Evolutionary conservation across 352 stramenopile species (phyloP), one percentile per base, ranked within the genome.

Genomic region (Phytophthora fragariae): DNA sequence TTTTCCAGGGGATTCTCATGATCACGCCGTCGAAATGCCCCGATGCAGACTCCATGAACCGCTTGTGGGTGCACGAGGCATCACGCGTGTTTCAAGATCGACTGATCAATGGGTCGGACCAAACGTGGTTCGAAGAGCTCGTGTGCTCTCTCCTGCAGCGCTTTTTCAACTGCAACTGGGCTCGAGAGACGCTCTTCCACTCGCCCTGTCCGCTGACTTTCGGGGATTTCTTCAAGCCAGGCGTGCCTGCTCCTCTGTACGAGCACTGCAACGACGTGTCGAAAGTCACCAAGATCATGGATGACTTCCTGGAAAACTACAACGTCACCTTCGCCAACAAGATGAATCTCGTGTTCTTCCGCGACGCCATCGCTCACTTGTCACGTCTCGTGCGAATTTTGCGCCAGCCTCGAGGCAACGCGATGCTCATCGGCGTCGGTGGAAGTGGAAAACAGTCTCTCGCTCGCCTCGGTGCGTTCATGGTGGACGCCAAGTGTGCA

Each of bases 261-360:
- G 94, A 98, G 68, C 75, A 93, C 62, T 94, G 88, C 62, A 87
- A 75, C 57, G 93, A 98, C 41, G 67, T 96, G 5, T 41, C 55
- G 8, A 95, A 96, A 63, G 70, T 98, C 39, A 92, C 89, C 3
- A 88, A 91, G 67, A 75, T 97, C 49, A 87, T 99, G 75, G 86
- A 98, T 59, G 93, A 98, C 68, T 91, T 90, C 35, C 75, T 99
- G 5, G 95, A 99, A 49, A 95, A 98, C 57, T 99, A 99, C 83
- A 99, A 99, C 73, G 86, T 97, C 52, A 86, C 71, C 12, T 98
- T 97, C 60, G 84, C 94, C 4, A 98, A 94, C 70, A 94, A 97
- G 72, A 99, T 99, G 96, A 97, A 98, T 52, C 75, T 99, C 19
- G 97, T 99, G 0, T 99, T 99, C 73, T 99, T 99, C 77, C 76